A percentile compares a stretch with the other conserved stretches of the same genome.
These are phyloP conservation scores for Colletotrichum orchidophilum DNA, from an alignment of 2,329 filamentous ascomycete species.

Conservation along the genomic window DNA sequence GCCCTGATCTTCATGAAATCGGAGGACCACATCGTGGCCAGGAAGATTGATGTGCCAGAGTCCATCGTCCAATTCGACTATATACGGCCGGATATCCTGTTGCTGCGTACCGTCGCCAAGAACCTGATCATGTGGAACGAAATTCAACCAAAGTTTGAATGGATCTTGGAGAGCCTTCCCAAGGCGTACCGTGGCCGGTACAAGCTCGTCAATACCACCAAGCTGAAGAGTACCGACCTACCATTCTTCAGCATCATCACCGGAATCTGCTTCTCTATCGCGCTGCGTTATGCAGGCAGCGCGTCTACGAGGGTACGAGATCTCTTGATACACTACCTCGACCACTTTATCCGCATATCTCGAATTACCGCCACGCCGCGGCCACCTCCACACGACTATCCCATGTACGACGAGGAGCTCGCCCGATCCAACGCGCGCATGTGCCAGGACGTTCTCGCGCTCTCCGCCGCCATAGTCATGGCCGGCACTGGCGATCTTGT, in stretches of 20 bases:
- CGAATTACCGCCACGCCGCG: slow-evolving; percentile 56
- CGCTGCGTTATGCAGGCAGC: slow-evolving; percentile 78
- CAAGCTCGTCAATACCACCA: slow-evolving; percentile 66
- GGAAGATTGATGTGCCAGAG: slow-evolving; percentile 92
- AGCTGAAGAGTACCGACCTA: slow-evolving; percentile 82
- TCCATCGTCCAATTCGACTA: slow-evolving; percentile 94
- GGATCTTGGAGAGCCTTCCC: slow-evolving; percentile 82
- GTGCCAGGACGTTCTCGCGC: slow-evolving; percentile 87
- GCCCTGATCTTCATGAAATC: slow-evolving; percentile 98
- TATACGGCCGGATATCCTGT: slow-evolving; percentile 89
- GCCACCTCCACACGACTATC: slow-evolving; percentile 38
- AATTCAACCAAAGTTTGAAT: slow-evolving; percentile 77
- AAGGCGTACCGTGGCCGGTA: slow-evolving; percentile 70
- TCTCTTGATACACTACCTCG: slow-evolving; percentile 83
- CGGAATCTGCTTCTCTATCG: slow-evolving; percentile 85
- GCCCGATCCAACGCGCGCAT: slow-evolving; percentile 85
- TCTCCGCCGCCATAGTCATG: slow-evolving; percentile 90
- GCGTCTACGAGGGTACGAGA: slow-evolving; percentile 78
- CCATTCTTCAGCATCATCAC: slow-evolving; percentile 93
- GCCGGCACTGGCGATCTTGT: slow-evolving; percentile 91
- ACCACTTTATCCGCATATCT: slow-evolving; percentile 84
- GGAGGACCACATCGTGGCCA: slow-evolving; percentile 84
- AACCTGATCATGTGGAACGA: slow-evolving; percentile 93
- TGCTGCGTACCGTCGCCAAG: slow-evolving; percentile 87
- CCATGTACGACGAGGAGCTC: slow-evolving; percentile 83